Conservation (phyloP, 805 yeast species). For the Candida piceae region DNA sequence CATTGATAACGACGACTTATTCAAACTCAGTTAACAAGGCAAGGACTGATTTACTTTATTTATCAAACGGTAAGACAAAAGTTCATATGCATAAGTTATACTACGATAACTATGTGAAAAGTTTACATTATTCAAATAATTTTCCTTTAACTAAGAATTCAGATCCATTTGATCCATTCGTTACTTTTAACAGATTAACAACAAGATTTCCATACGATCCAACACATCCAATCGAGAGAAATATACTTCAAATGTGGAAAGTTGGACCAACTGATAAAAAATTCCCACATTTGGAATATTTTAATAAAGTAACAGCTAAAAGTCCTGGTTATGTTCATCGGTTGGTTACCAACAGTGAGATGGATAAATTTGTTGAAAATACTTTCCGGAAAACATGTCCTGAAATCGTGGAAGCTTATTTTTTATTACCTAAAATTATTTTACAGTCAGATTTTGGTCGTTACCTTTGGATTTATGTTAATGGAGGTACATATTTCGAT, state of each 20-base stretch:
- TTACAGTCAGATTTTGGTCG: conserved; percentile 46
- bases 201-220: conserved; percentile 5
- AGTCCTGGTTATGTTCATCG: conserved; percentile 16
- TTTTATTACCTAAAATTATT: conserved; percentile 42
- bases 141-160: conserved; percentile 8
- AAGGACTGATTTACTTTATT: background rate
- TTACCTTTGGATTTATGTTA: conserved; percentile 41
- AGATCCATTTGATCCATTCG: conserved; percentile 9
- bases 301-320: conserved; percentile 7
- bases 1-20: too few species aligned
- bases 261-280: conserved; percentile 7
- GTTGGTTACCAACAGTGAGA: conserved; percentile 8
- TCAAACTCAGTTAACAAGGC: too few species aligned
- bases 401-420: conserved; percentile 41
- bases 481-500: conserved; percentile 52
- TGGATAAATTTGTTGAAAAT: conserved; percentile 4
- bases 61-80: background rate
- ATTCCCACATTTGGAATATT: conserved; percentile 10
- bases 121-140: conserved; percentile 5
- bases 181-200: conserved; percentile 9
- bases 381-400: conserved; percentile 30
- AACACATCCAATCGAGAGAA: conserved; percentile 12
- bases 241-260: conserved; percentile 21
- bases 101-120: conserved; percentile 4
- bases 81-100: conserved; percentile 1